Percentiles rank a stretch among this genome's conserved stretches.
Evolutionary conservation across 106 monocot species (phyloP).

Genomic region (Allium fistulosum): DNA sequence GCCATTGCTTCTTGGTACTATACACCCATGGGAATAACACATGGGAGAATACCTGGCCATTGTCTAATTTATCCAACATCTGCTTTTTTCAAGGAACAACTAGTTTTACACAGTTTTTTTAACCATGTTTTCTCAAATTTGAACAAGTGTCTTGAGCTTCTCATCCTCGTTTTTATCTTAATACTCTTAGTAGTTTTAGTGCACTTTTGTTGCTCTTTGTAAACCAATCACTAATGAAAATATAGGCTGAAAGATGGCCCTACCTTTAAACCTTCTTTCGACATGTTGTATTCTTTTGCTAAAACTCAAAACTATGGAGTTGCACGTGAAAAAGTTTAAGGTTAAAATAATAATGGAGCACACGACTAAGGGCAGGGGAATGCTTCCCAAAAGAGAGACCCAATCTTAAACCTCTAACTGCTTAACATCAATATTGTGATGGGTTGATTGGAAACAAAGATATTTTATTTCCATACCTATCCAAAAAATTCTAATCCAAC

Average conservation of each 20-base stretch:
- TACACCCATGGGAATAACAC: background rate
- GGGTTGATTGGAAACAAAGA: conserved; percentile 18
- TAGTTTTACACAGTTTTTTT: no score
- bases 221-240: conserved; percentile 13
- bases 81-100: conserved; percentile 7
- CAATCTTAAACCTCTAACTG: background rate
- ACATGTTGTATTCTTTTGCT: background rate
- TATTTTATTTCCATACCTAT: conserved; percentile 29
- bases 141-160: no score
- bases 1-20: background rate
- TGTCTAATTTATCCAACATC: conserved; percentile 3
- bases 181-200: no score
- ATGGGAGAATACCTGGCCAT: background rate
- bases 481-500: conserved; percentile 14
- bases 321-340: no score
- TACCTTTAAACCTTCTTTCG: no score
- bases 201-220: background rate
- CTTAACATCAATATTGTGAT: conserved; percentile 10
- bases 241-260: background rate
- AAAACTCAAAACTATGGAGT: background rate
- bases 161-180: no score
- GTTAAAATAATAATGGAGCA: no score
- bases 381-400: background rate
- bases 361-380: no score
- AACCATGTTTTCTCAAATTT: no score